Conservation (phyloP, 2,329 filamentous ascomycete species). For the Aspergillus carbonarius region DNA sequence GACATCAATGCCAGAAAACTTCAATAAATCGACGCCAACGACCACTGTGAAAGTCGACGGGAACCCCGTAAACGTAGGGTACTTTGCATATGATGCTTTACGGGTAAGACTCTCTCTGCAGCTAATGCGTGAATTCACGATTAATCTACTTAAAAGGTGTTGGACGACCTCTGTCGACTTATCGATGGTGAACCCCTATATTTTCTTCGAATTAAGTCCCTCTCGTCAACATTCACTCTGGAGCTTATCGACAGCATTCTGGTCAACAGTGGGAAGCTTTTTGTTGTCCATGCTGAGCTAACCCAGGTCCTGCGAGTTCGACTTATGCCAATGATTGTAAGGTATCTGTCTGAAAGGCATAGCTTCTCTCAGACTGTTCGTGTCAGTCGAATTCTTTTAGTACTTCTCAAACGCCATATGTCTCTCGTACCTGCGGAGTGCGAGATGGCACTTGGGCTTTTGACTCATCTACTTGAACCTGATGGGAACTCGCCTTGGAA, state of each 20-base stretch:
- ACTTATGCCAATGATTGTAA: slow-evolving; percentile 80
- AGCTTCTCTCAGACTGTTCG: slow-evolving; percentile 81
- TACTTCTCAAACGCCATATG: slow-evolving; percentile 76
- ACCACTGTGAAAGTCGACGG: slow-evolving; percentile 68
- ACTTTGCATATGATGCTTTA: slow-evolving; percentile 82
- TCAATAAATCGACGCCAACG: slow-evolving; percentile 54
- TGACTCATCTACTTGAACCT: slow-evolving; percentile 85
- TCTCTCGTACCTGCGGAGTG: slow-evolving; percentile 73
- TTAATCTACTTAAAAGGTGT: slow-evolving; percentile 54
- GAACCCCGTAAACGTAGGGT: slow-evolving; percentile 64
- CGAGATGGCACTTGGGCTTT: slow-evolving; percentile 74
- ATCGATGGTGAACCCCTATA: slow-evolving; percentile 80
- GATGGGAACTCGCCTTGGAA: slow-evolving; percentile 80
- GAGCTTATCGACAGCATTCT: slow-evolving; percentile 91
- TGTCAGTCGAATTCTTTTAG: slow-evolving; percentile 77
- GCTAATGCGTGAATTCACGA: not conserved
- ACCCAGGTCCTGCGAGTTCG: slow-evolving; percentile 72
- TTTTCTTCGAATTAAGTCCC: slow-evolving; percentile 74
- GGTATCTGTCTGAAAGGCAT: slow-evolving; percentile 72
- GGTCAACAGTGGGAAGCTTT: slow-evolving; percentile 78
- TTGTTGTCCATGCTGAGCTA: slow-evolving; percentile 76
- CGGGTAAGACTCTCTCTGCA: slow-evolving; percentile 49
- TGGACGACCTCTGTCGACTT: slow-evolving; percentile 85
- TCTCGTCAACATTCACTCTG: slow-evolving; percentile 80
- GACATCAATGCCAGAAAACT: slow-evolving; percentile 19